Evolutionary conservation across 306 rosid species (phyloP), one percentile per base, ranked within the genome.

Genomic region (Ziziphus jujuba): DNA sequence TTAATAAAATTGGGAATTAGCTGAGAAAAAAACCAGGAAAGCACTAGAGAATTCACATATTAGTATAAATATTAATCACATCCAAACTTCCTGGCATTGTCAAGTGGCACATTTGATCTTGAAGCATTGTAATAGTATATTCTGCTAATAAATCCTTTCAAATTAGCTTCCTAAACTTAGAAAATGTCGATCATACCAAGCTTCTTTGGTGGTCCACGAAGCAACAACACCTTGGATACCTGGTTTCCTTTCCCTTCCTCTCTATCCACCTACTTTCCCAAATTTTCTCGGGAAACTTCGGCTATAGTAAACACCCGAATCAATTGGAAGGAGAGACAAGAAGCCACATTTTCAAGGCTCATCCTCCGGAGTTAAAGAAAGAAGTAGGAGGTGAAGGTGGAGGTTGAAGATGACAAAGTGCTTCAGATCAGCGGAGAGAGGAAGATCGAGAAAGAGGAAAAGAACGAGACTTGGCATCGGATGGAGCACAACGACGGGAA

Each of bases 311-410:
- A 22, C 47, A 31, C 78, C 1, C 28, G 35, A 0, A 50, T 67
- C 10, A 78, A 78, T 62, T 72, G 78, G 78, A 78, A 78, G 58
- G 82, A 78, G 63, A 72, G 75, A 4, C 68, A 74, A 1, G 74
- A 67, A 21, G 75, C 78, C 82, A 72, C 34, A 51, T 67, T 61
- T 78, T 78, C 63, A 20, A 62, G 63, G 75, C 75, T 0, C 72
- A 78, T 35, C 36, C 72, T 40, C 72, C 67, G 0, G 73, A 77
- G 40, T 35, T 73, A 23, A 67, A 63, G 70, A 72, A 68, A n/a
- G n/a, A n/a, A n/a, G 49, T 74, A 78, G 10, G 76, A 78, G 55
- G 70, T 68, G 15, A 69, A 74, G 44, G 79, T 74, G 0, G 79
- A 74, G 66, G 65, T 69, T 1, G 73, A 65, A 51, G 74, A 77